Base-by-base conservation (phyloP, 441 rosid genomes). In the Arabidopsis lyrata region DNA sequence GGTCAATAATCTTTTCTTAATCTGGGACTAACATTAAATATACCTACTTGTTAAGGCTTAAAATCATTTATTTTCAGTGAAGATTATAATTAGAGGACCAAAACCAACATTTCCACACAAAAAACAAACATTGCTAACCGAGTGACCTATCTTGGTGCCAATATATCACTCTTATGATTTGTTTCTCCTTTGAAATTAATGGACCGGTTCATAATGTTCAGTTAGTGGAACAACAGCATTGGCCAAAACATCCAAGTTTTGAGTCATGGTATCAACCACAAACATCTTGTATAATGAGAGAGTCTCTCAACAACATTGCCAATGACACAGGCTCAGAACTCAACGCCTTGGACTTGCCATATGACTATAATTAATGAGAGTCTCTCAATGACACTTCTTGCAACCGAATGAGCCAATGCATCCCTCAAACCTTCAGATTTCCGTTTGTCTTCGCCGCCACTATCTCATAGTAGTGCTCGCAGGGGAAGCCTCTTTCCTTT, bases 361-460 rank as follows among this genome's bases (percentile, higher is more conserved):
- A 81, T 85, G 88, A 34, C 20, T 18, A 18, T 18, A 18, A 18
- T 18, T 18, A 18, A 18, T 18, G 92, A 84, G 73, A 93, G 95
- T 76, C 89, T 90, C 77, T 90, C 96, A 47, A 95, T 80, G 32
- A 95, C 99, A 77, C 78, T 86, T 83, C 85, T 92, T 73, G 99
- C 99, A 77, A 89, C 83, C 59, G 85, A 86, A 75, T 85, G 71
- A 18, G 99, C 96, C 38, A 98, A 93, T 70, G 87, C 92, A 62
- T 81, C 86, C 70, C 85, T 88, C 55, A 78, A 85, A 41, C 87
- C 92, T 58, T 67, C 81, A 74, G 91, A 86, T 76, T 72, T 89
- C 9, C 82, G 77, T 63, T 83, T 89, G 14, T 80, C 80, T 41
- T 77, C 20, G 20, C 20, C 85, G 45, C 60, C 59, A 72, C 69